Conservation (phyloP, 1,284 basidiomycete genomes). For the Papiliotrema fonsecae region DNA sequence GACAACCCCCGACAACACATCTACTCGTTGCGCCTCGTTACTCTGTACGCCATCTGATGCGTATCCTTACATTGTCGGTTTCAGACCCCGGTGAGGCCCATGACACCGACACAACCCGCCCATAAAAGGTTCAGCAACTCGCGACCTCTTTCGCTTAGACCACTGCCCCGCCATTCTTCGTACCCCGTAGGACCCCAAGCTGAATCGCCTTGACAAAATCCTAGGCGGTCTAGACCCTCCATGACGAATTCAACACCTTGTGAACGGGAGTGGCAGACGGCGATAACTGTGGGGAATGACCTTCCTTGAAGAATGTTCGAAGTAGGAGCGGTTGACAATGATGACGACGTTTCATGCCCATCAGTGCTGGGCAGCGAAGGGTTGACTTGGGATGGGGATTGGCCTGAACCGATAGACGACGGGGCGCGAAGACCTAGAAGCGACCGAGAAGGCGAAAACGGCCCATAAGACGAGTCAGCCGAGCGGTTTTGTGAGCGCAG, state of each 20-base stretch:
- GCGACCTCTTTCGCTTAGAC: constrained; percentile 42
- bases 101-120: constrained; percentile 44
- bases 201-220: constrained; percentile 43
- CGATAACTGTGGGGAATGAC: constrained; percentile 47
- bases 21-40: no score
- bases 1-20: no score
- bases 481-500: constrained; percentile 27
- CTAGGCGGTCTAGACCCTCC: constrained; percentile 46
- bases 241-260: constrained; percentile 48
- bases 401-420: background rate
- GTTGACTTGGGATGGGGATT: background rate
- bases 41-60: no score
- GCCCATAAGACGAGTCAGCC: background rate
- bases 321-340: constrained; percentile 5
- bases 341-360: background rate
- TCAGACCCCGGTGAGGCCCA: constrained; percentile 30
- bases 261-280: constrained; percentile 45
- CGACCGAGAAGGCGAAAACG: background rate
- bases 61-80: background rate
- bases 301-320: constrained; percentile 25
- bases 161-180: constrained; percentile 47
- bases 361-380: constrained; percentile 3
- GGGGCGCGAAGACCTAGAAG: background rate
- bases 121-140: constrained; percentile 43
- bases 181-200: constrained; percentile 49